A percentile compares a stretch with the other conserved stretches of the same genome.
Evolutionary conservation across 192 early-diverging fungal species (phyloP).

Genomic region (Umbelopsis ramanniana): DNA sequence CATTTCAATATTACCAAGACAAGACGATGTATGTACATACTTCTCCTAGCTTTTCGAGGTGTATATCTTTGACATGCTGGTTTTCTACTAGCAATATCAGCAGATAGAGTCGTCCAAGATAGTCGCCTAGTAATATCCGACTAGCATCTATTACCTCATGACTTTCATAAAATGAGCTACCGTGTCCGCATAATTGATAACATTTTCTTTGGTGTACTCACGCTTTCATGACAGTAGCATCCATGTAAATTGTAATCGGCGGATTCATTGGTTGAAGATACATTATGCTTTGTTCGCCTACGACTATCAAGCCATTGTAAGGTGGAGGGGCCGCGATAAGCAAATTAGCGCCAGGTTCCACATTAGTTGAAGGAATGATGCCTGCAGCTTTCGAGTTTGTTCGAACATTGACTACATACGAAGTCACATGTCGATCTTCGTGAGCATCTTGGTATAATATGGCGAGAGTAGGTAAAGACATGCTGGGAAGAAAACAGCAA

Average conservation of each 20-base stretch:
- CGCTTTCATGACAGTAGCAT: constrained; percentile 53
- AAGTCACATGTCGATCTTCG: constrained; percentile 57
- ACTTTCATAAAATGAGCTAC: background rate
- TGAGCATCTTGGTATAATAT: constrained; percentile 68
- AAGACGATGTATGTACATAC: constrained; percentile 33
- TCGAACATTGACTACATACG: constrained; percentile 58
- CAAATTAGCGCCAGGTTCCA: constrained; percentile 54
- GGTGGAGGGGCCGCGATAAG: constrained; percentile 62
- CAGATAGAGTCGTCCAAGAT: constrained; percentile 64
- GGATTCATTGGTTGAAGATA: constrained; percentile 50
- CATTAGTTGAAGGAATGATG: constrained; percentile 39
- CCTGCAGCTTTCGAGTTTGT: constrained; percentile 45
- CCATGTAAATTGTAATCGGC: constrained; percentile 44
- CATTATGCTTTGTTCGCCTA: constrained; percentile 60
- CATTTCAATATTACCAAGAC: background rate
- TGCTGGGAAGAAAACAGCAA: background rate
- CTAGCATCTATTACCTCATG: background rate
- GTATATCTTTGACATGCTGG: constrained; percentile 34
- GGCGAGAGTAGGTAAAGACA: constrained; percentile 49
- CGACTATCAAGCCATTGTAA: constrained; percentile 60
- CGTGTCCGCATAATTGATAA: background rate
- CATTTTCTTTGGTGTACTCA: background rate
- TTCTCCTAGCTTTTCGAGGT: constrained; percentile 55
- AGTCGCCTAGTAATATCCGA: constrained; percentile 74
- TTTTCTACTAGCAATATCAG: constrained; percentile 52